A percentile compares a stretch with the other conserved stretches of the same genome.
Conservation (phyloP, 805 yeast species). For the Isabelozyma rhagii region DNA sequence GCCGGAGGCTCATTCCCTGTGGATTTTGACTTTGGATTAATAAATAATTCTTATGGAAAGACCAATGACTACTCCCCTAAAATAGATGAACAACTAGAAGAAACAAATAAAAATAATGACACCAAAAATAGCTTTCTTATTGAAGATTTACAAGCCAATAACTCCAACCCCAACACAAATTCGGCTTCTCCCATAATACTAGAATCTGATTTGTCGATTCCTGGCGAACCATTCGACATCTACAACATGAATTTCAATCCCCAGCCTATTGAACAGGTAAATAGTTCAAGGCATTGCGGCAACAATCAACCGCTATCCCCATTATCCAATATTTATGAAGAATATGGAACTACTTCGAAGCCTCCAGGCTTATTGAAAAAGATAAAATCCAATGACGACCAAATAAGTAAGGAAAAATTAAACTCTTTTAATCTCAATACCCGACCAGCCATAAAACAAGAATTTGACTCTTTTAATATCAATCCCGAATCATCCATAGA, state of each 20-base stretch:
- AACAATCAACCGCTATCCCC: not conserved
- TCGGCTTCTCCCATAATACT: not conserved
- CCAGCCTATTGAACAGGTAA: not conserved
- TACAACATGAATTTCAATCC: not conserved
- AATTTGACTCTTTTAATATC: no score
- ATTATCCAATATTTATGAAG: not conserved
- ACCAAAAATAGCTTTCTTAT: not conserved
- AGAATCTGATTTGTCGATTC: not conserved
- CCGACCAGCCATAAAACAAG: no score
- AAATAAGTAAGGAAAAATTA: no score
- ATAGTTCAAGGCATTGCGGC: not conserved
- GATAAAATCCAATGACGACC: not conserved
- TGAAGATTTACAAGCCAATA: not conserved
- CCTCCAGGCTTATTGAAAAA: not conserved
- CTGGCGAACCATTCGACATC: not conserved
- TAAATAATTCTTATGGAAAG: not conserved
- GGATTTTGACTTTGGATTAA: conserved; percentile 20
- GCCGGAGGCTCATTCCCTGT: conserved; percentile 10
- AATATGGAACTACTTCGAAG: not conserved
- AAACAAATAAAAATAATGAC: not conserved
- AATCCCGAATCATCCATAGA: not conserved
- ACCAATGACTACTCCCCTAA: not conserved
- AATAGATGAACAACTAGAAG: not conserved
- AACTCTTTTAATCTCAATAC: no score
- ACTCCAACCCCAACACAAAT: not conserved